These are phyloP conservation scores for Begonia masoniana DNA, from an alignment of 306 rosid genomes.

Conservation along the genomic window DNA sequence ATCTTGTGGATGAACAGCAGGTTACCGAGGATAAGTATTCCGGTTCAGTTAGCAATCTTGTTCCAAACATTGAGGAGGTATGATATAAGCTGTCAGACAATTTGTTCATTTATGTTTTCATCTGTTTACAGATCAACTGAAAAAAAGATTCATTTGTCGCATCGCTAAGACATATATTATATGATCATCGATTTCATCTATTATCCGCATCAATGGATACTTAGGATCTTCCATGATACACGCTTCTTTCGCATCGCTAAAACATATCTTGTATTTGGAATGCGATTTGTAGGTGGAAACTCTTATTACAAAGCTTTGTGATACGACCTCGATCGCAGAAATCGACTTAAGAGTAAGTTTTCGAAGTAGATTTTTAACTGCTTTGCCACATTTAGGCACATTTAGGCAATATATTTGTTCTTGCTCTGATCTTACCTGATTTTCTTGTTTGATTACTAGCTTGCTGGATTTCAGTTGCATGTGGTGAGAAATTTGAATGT, in stretches of 20 bases:
- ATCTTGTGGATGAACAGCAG: conserved; percentile 22
- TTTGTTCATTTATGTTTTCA: neutral
- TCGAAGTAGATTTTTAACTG: neutral
- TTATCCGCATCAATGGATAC: neutral
- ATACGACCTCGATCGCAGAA: conserved; percentile 56
- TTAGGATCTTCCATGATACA: no score
- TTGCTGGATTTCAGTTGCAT: conserved; percentile 55
- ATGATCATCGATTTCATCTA: conserved; percentile 9
- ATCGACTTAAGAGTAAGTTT: conserved; percentile 58
- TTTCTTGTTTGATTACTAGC: conserved; percentile 28
- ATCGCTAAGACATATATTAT: conserved; percentile 4
- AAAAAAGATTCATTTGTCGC: neutral
- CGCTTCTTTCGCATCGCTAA: no score
- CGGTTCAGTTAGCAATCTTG: conserved; percentile 23
- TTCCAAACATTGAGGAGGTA: conserved; percentile 55
- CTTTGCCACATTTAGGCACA: conserved; percentile 1
- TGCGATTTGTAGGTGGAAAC: conserved; percentile 41
- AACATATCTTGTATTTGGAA: no score
- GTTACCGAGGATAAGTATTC: conserved; percentile 34
- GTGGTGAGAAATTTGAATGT: conserved; percentile 35
- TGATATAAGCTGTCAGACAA: conserved; percentile 3
- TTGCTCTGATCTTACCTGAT: neutral
- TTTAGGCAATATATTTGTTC: no score
- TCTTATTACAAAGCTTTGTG: conserved; percentile 57
- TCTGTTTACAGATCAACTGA: neutral